Base-by-base conservation (phyloP, 2,329 filamentous ascomycete genomes). In the Trichoderma koningii region DNA sequence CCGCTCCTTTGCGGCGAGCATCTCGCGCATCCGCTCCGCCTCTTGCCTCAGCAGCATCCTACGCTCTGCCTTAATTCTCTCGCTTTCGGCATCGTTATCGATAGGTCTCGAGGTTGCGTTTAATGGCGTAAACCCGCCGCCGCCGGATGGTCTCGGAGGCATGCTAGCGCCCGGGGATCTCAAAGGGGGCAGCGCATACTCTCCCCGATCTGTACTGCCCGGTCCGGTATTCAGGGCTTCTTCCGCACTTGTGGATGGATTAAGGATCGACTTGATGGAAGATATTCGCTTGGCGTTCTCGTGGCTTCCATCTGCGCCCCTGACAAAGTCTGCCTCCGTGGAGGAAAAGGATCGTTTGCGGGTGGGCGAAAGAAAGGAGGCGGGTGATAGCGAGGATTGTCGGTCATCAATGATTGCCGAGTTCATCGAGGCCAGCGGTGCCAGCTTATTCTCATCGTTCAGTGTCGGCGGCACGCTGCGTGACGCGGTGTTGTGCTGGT, bases 201-300 rank as follows among this genome's bases (percentile, higher is more conserved):
- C 75, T 7, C 73, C 69, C 57, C 71, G 71, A 53, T 76, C 74
- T 53, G 79, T 71, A 65, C 77, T 73, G 67, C 80, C 76, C 19
- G 66, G 66, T 26, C 70, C 64, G 19, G 66, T 68, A 9, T 67
- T 69, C 21, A 69, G 66, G 23, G 69, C 63, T 38, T 70, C 70
- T 3, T 70, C 70, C n/a, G 69, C 68, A n/a, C 68, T 69, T 7
- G 68, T 71, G 17, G 77, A 71, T 3, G 87, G 87, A 68, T 92
- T 93, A 14, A 93, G 78, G 51, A 93, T 89, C 5, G 89, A 90
- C 69, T 88, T 90, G 67, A 93, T 93, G 3, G 89, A 91, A 19
- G 88, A 91, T 4, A 92, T 77, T 15, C 90, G 86, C 73, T 89
- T 83, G 48, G 85, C 77, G 44, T 77, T 77, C 28, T 86, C 82